Evolutionary conservation across 352 stramenopile genomes (phyloP), one percentile per base, ranked within the genome.

Genomic region (Saprolegnia diclina): DNA sequence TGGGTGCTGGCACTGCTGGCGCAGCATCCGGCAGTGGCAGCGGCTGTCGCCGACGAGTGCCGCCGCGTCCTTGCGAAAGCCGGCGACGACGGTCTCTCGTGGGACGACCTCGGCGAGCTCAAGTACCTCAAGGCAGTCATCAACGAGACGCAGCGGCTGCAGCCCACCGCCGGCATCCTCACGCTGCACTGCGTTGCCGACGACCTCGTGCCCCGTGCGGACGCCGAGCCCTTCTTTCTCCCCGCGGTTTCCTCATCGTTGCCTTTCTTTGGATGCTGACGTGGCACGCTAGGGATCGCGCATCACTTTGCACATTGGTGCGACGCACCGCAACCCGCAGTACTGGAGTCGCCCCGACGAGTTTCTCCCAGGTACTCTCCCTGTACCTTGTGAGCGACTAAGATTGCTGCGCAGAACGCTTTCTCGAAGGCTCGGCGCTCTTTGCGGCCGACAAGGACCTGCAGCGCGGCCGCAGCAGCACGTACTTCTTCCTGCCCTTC

Each of bases 211-310:
- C 59, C 59, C 19, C 21, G 56, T 6, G 32, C 16, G 10, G 59
- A 66, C 32, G 32, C 0, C 13, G 19, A 44, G 45, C 32, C 40
- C 6, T 16, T 56, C 11, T 66, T 66, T 29, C 16, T 66, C 13
- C 59, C 59, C 50, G 76, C 56, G 62, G 53, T 82, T n/a, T 42
- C n/a, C n/a, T n/a, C 10, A n/a, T n/a, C n/a, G n/a, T n/a, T n/a
- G 14, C 38, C 13, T 45, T 48, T 14, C 3, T 48, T 11, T 48
- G 42, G 53, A 42, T 21, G 5, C 19, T 19, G 11, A 7, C 42
- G 42, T n/a, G 42, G 13, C 13, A n/a, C 13, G 24, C 0, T 54
- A 66, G 57, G 57, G 57, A 5, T 54, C 57, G 22, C 21, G 11
- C 18, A 66, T 66, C 32, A 18, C n/a, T 26, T 40, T 66, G 9